Evolutionary conservation across 306 rosid genomes (phyloP).

Genomic region (Cucumis melo): DNA sequence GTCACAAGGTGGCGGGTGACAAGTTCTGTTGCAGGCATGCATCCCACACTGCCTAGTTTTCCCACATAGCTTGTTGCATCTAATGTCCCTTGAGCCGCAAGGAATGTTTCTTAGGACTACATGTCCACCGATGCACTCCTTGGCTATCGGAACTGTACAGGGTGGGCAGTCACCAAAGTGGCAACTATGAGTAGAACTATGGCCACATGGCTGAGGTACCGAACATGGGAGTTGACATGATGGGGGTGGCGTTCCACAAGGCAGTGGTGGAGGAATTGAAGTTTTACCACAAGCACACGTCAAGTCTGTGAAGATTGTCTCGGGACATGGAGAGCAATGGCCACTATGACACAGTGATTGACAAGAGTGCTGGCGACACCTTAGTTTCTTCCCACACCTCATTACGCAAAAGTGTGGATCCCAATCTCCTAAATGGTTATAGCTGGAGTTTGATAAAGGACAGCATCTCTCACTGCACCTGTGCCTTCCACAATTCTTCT

Average conservation of each 20-base stretch:
- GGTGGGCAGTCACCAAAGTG: constrained; percentile 96
- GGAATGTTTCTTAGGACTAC: constrained; percentile 87
- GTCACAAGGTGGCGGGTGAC: constrained; percentile 76
- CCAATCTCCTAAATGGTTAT: constrained; percentile 37
- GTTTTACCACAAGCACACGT: constrained; percentile 81
- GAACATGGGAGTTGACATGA: constrained; percentile 81
- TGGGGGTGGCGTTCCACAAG: constrained; percentile 79
- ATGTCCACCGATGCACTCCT: constrained; percentile 90
- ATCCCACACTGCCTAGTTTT: constrained; percentile 82
- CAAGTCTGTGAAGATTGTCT: constrained; percentile 78
- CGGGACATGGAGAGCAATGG: constrained; percentile 88
- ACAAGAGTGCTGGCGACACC: constrained; percentile 90
- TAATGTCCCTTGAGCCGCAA: constrained; percentile 83
- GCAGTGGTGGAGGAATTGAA: constrained; percentile 77
- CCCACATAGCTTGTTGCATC: constrained; percentile 87
- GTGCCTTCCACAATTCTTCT: constrained; percentile 92
- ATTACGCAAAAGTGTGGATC: constrained; percentile 79
- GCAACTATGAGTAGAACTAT: constrained; percentile 78
- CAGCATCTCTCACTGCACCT: constrained; percentile 84
- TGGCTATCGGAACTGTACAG: constrained; percentile 85
- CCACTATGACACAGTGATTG: constrained; percentile 83
- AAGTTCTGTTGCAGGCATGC: constrained; percentile 79
- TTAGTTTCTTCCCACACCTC: constrained; percentile 70
- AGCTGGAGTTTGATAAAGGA: constrained; percentile 44
- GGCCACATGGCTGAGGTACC: constrained; percentile 84